Conservation (phyloP, 345 rosid genomes). For the Ailanthus altissimus region DNA sequence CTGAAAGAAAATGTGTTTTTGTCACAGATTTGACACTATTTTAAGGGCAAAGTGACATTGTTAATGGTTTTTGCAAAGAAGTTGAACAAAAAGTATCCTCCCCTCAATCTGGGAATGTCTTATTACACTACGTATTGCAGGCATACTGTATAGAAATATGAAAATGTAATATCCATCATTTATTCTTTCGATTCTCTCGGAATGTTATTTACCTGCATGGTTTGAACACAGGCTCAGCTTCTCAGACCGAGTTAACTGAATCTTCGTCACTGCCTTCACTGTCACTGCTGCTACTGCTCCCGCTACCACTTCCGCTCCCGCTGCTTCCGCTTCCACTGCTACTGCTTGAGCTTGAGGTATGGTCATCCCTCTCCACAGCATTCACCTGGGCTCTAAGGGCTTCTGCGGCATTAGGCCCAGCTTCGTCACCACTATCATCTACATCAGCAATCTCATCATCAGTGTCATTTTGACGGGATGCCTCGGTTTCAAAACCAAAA, state of each 20-base stretch:
- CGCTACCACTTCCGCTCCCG: constrained; percentile 58
- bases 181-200: background rate
- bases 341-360: constrained; percentile 60
- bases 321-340: constrained; percentile 77
- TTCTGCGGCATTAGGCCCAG: constrained; percentile 87
- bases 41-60: constrained; percentile 6
- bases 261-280: constrained; percentile 78
- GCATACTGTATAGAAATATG: background rate
- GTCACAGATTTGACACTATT: background rate
- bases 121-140: constrained; percentile 1
- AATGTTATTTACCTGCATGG: background rate
- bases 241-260: constrained; percentile 61
- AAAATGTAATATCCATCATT: constrained; percentile 3
- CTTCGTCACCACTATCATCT: constrained; percentile 75
- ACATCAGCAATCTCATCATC: constrained; percentile 94
- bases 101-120: constrained; percentile 11
- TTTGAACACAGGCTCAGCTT: background rate
- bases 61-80: background rate
- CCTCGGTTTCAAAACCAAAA: constrained; percentile 24
- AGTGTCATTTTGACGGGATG: constrained; percentile 38
- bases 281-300: constrained; percentile 54
- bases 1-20: background rate
- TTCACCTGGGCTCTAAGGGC: constrained; percentile 86
- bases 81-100: background rate
- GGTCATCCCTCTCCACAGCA: constrained; percentile 42